Conservation (phyloP, 805 yeast species). For the Alloascoidea africana region DNA sequence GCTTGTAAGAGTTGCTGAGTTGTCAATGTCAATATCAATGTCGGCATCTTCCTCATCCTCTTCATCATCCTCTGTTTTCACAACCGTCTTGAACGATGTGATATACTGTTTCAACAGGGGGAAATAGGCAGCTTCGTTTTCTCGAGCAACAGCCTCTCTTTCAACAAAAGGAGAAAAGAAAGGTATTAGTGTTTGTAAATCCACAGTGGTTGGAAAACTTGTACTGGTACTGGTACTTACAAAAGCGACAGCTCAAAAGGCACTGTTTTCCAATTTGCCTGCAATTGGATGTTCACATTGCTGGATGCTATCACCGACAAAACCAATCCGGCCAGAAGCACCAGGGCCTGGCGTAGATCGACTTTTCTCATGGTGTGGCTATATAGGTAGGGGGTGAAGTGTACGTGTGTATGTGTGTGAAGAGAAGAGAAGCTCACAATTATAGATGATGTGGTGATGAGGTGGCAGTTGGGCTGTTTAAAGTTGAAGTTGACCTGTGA, state of each 20-base stretch:
- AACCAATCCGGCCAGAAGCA: background rate
- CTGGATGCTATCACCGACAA: background rate
- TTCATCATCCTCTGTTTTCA: conserved; percentile 7
- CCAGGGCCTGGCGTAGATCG: conserved; percentile 1
- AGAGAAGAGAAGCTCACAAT: too few species aligned
- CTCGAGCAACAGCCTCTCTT: conserved; percentile 18
- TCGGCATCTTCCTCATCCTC: conserved; percentile 8
- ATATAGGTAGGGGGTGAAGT: too few species aligned
- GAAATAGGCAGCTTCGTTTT: conserved; percentile 16
- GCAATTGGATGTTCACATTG: conserved; percentile 6
- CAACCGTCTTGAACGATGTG: conserved; percentile 8
- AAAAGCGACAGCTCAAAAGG: conserved; percentile 9
- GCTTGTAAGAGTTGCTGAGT: conserved; percentile 7
- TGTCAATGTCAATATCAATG: conserved; percentile 7
- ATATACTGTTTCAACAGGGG: conserved; percentile 14
- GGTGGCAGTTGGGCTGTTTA: too few species aligned
- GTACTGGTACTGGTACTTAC: conserved; percentile 6
- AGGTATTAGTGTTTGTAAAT: background rate
- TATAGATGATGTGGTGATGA: too few species aligned
- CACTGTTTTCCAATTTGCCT: conserved; percentile 9
- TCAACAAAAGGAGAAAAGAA: background rate
- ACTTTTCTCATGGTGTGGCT: too few species aligned
- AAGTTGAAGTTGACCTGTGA: too few species aligned
- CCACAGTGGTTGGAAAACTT: background rate
- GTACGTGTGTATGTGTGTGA: conserved; percentile 1